Evolutionary conservation across 140 eudicot genomes (phyloP).

Genomic region (Oenanthe javanica): DNA sequence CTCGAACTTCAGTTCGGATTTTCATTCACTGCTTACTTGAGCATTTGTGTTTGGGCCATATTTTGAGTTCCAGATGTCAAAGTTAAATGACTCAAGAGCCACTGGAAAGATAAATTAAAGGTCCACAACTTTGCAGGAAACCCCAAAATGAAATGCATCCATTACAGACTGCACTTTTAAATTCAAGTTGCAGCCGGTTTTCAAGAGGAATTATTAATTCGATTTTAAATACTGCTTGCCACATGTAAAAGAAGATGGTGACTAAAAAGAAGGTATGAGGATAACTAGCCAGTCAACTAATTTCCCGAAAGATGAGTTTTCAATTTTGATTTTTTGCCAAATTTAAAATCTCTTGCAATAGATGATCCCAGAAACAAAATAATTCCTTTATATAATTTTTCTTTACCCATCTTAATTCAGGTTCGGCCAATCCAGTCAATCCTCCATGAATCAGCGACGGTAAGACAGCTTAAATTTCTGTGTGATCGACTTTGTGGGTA

Average conservation of each 20-base stretch:
- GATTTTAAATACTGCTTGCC: not conserved
- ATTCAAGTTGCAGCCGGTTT: not conserved
- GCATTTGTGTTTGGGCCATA: not conserved
- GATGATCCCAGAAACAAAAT: not conserved
- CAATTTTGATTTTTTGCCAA: not conserved
- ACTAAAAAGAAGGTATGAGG: not conserved
- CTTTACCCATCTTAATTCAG: not conserved
- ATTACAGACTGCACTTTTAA: too few relatives aligned
- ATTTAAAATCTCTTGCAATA: not conserved
- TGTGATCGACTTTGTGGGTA: not conserved
- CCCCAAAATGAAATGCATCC: not conserved
- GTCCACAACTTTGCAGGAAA: not conserved
- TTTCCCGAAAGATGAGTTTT: not conserved
- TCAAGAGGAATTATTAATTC: not conserved
- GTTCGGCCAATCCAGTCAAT: not conserved
- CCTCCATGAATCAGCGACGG: not conserved
- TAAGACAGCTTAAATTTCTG: not conserved
- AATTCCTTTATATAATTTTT: not conserved
- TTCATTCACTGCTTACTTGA: too few relatives aligned
- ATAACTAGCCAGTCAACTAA: not conserved
- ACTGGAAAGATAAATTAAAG: too few relatives aligned
- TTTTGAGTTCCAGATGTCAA: too few relatives aligned
- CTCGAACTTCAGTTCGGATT: too few relatives aligned
- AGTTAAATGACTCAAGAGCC: too few relatives aligned
- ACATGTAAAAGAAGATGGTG: not conserved